These are phyloP conservation scores for Cryptosporidium sp. DNA, from an alignment of 169 alveolate species.

Conservation along the genomic window DNA sequence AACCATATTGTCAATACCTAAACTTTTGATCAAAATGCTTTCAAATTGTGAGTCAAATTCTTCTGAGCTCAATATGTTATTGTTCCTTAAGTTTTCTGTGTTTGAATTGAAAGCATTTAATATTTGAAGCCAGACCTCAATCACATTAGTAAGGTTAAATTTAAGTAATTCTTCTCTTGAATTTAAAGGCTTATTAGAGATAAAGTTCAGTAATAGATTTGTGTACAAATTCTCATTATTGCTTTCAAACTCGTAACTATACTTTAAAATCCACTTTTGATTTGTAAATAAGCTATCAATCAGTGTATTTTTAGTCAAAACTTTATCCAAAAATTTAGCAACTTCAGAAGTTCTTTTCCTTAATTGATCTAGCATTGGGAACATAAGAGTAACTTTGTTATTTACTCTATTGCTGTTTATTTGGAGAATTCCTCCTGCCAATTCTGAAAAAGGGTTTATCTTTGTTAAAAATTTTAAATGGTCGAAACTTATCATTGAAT, in stretches of 20 bases:
- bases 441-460: slow-evolving; percentile 17
- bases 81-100: background rate
- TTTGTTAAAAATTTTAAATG: background rate
- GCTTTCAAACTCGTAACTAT: slow-evolving; percentile 28
- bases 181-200: slow-evolving; percentile 3
- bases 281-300: background rate
- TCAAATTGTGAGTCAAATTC: background rate
- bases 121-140: slow-evolving; percentile 44
- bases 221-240: slow-evolving; percentile 27
- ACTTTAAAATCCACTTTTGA: slow-evolving; percentile 7
- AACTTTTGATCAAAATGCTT: background rate
- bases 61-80: background rate
- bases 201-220: slow-evolving; percentile 17
- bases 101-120: background rate
- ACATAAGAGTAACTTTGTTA: slow-evolving; percentile 21
- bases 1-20: slow-evolving; percentile 21
- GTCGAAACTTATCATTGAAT: background rate
- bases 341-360: background rate
- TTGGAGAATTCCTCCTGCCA: slow-evolving; percentile 37
- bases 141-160: slow-evolving; percentile 11
- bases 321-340: background rate
- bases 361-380: slow-evolving; percentile 11
- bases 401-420: slow-evolving; percentile 26
- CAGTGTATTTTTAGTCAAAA: background rate
- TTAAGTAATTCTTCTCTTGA: slow-evolving; percentile 1